phyloP scores from a whole-genome alignment of 2,329 filamentous ascomycete species.

The Cadophora sp. region DNA sequence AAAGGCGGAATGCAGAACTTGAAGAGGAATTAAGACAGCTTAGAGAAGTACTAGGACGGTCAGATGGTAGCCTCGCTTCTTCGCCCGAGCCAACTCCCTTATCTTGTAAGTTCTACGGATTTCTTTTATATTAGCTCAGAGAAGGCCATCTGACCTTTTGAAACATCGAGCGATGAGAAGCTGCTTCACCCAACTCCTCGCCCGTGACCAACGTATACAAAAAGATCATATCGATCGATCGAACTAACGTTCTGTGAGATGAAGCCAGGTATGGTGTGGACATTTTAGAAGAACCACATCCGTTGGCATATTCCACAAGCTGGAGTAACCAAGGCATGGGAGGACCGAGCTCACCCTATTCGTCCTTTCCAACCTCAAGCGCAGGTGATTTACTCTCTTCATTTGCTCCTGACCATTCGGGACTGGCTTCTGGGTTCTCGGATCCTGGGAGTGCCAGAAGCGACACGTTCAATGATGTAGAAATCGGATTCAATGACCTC shows the following conservation, averaged over 20 bases:
- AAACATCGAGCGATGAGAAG: not conserved
- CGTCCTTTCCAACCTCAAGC: slow-evolving; percentile 20
- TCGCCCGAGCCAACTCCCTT: slow-evolving; percentile 23
- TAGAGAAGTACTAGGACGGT: slow-evolving; percentile 33
- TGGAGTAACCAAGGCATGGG: slow-evolving; percentile 19
- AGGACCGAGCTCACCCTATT: not conserved
- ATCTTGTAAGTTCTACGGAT: slow-evolving; percentile 18
- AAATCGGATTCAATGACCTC: slow-evolving; percentile 5
- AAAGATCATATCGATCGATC: slow-evolving; percentile 3
- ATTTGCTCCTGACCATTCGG: slow-evolving; percentile 23
- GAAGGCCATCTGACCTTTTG: not conserved
- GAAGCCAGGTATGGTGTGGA: slow-evolving; percentile 26
- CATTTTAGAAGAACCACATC: slow-evolving; percentile 17
- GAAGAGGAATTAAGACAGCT: slow-evolving; percentile 56
- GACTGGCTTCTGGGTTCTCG: slow-evolving; percentile 16
- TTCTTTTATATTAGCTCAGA: not conserved
- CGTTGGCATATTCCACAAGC: slow-evolving; percentile 17
- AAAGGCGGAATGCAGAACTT: slow-evolving; percentile 59
- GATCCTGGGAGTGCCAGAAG: slow-evolving; percentile 16
- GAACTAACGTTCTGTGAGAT: slow-evolving; percentile 18
- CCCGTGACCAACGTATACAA: not conserved
- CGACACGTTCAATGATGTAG: slow-evolving; percentile 17
- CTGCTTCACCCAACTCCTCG: not conserved
- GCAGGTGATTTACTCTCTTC: slow-evolving; percentile 24
- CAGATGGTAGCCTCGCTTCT: slow-evolving; percentile 28